Evolutionary conservation across 305 asterid genomes (phyloP), one percentile per base, ranked within the genome.

Genomic region (Fraxinus floribunda): DNA sequence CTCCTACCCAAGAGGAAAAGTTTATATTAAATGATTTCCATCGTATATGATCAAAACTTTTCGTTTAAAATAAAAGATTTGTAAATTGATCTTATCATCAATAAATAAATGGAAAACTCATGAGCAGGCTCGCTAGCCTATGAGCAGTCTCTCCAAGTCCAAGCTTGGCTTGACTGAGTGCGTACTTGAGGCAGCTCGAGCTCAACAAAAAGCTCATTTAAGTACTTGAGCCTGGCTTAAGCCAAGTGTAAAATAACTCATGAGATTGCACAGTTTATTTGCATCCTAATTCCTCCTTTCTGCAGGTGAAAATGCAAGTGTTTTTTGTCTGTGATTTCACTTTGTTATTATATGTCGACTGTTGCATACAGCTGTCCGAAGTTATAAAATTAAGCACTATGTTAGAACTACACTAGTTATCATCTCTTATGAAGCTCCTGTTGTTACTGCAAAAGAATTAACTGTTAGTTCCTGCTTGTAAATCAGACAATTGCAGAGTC

Each of bases 401-500:
- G 32, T 71, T 76, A 52, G 34, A 30, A 77, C 82, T 81, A 80
- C 34, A 41, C 73, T 35, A 22, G 32, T 29, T 30, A 52, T 44
- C 7, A 15, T 44, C 38, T 55, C 30, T 41, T 81, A 24, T 49
- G 46, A 75, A 78, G 49, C 68, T 52, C n/a, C n/a, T 49, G 36
- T 66, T 6, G 1, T 32, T 9, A 18, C 3, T 18, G 22, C 26
- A 4, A 57, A 57, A 7, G 20, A 32, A 29, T 1, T 79, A 29
- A 79, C 76, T 9, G 35, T 13, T 68, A 39, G 10, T 81, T 76
- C 20, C 22, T 66, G 41, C 46, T 80, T 79, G 80, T 84, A 15
- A 34, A 87, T 84, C 93, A 95, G 98, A 95, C 98, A 22, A 75
- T 95, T 80, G 98, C 97, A 77, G 97, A 91, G 85, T 82, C 94